These are phyloP conservation scores for Pyrenophora seminiperda DNA, from an alignment of 2,329 filamentous ascomycete species.

Conservation along the genomic window DNA sequence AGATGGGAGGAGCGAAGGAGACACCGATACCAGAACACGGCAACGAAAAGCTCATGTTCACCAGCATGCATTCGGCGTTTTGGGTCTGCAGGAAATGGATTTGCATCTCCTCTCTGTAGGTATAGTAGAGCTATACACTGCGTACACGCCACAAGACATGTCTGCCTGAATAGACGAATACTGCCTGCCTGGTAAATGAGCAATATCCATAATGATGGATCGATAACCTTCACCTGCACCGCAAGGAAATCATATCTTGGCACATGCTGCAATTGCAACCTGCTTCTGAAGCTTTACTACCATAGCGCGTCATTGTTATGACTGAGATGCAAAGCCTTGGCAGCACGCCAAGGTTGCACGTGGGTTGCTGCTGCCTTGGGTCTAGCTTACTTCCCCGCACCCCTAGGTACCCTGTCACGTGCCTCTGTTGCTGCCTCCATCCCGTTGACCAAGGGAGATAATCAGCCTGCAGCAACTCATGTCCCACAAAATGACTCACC, in stretches of 20 bases:
- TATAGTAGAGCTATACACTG: slow-evolving; percentile 20
- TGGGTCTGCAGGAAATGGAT: neutral
- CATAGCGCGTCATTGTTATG: slow-evolving; percentile 5
- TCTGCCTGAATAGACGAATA: neutral
- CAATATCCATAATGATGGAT: too few species aligned
- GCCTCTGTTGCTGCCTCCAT: too few species aligned
- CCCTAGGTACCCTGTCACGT: neutral
- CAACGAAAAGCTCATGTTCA: neutral
- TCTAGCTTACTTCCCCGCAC: too few species aligned
- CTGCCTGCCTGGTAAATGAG: slow-evolving; percentile 21
- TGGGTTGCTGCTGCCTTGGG: neutral
- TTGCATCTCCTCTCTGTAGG: slow-evolving; percentile 17
- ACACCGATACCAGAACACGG: neutral
- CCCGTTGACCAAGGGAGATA: too few species aligned
- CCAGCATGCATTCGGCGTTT: slow-evolving; percentile 24
- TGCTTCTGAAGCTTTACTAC: slow-evolving; percentile 20
- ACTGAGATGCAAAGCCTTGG: neutral
- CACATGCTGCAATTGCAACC: slow-evolving; percentile 27
- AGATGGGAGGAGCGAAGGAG: neutral
- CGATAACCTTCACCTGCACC: slow-evolving; percentile 33
- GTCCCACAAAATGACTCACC: too few species aligned
- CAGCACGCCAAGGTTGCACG: neutral
- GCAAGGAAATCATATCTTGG: slow-evolving; percentile 29
- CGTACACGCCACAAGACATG: slow-evolving; percentile 2
- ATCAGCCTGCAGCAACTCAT: too few species aligned